Evolutionary conservation across 164 flowering plant species (phyloP), one percentile per base, ranked within the genome.

Genomic region (Cinnamomum chago): DNA sequence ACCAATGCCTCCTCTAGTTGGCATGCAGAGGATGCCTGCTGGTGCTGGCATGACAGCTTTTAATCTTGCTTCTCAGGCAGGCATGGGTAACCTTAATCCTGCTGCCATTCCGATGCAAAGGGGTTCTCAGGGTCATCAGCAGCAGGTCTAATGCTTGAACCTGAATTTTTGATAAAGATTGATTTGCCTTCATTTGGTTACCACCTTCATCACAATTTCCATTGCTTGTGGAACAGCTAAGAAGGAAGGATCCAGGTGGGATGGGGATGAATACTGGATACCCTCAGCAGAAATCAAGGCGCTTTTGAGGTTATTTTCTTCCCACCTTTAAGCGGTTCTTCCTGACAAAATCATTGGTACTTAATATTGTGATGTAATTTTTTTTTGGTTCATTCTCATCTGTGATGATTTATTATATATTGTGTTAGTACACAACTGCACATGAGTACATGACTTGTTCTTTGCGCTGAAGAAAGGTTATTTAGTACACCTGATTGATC

Each of bases 11-110:
- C 75, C 79, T 65, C 80, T 89, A 82, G 86, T 84, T 22, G 88
- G 87, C 77, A 89, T 93, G 93, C 99, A 78, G 72, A 88, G 98
- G 78, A 88, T 93, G 88, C 92, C 81, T 74, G 92, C 80, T 74
- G 87, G 85, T 82, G 90, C 85, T 60, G 91, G 90, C 51, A 91
- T 95, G 85, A 55, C 90, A 60, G 83, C 87, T 70, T 95, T 90
- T 79, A 91, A 87, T 82, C 85, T 93, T n/a, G 82, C 93, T 65
- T 83, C 95, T 68, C 98, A 95, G 84, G 89, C 90, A 12, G 93
- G 86, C 28, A 86, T 90, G 88, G 91, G 88, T 81, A 93, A 91
- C 73, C 86, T 95, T 84, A 90, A 92, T 85, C 94, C 95, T 67
- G 91, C 86, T 15, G 82, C 85, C 80, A 86, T 95, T 35, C 93